A percentile compares a stretch with the other conserved stretches of the same genome.
phyloP scores from a whole-genome alignment of 495 filamentous ascomycete genomes.

The Penicillium ucsense region DNA sequence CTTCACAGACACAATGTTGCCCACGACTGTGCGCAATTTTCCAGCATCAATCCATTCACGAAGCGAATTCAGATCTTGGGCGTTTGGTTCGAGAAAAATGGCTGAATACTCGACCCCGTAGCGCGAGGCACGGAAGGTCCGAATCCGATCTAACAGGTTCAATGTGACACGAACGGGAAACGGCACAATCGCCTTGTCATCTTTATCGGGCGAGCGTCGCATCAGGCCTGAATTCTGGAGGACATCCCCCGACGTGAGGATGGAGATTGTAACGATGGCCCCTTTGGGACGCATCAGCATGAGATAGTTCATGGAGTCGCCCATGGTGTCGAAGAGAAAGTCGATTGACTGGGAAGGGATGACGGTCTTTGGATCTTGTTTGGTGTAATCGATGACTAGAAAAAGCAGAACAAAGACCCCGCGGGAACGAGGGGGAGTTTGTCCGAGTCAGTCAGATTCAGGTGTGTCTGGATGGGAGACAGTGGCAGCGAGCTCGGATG shows the following conservation, averaged over 20 bases:
- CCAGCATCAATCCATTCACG: slow-evolving; percentile 32
- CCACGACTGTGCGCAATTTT: slow-evolving; percentile 36
- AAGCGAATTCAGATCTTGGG: slow-evolving; percentile 33
- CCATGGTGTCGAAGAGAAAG: slow-evolving; percentile 44
- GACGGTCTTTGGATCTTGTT: slow-evolving; percentile 25
- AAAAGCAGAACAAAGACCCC: no score
- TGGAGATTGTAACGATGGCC: slow-evolving; percentile 6
- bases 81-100: slow-evolving; percentile 27
- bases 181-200: slow-evolving; percentile 21
- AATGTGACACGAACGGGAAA: slow-evolving; percentile 20
- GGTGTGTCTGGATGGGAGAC: no score
- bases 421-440: no score
- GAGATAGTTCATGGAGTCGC: slow-evolving; percentile 20
- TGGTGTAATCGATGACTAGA: slow-evolving; percentile 41
- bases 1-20: slow-evolving; percentile 28
- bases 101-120: slow-evolving; percentile 30
- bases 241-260: slow-evolving; percentile 4
- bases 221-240: slow-evolving; percentile 13
- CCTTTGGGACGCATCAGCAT: slow-evolving; percentile 21
- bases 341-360: slow-evolving; percentile 38
- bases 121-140: slow-evolving; percentile 16
- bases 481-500: no score
- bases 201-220: slow-evolving; percentile 10
- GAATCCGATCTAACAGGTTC: slow-evolving; percentile 28
- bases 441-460: no score